phyloP scores from a whole-genome alignment of 75 land plant species.

The Picea sitchensis region DNA sequence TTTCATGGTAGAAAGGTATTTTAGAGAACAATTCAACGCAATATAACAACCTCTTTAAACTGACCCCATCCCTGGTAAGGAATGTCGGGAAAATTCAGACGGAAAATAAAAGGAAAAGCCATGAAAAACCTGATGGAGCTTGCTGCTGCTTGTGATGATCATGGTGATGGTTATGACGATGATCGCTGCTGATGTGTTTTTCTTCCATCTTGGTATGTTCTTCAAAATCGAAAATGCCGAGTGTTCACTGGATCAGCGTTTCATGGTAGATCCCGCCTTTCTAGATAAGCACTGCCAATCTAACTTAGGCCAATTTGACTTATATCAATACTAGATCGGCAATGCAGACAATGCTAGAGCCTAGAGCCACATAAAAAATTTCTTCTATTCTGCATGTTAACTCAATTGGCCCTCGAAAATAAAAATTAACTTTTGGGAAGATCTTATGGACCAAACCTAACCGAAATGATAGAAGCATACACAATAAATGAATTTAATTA shows the following conservation, averaged over 20 bases:
- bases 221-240: conserved; percentile 2
- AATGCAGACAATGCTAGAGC: neutral
- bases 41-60: neutral
- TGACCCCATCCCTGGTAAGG: neutral
- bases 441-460: neutral
- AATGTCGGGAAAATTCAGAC: neutral
- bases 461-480: neutral
- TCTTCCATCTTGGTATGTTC: neutral
- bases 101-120: neutral
- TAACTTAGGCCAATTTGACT: neutral
- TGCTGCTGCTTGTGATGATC: conserved; percentile 8
- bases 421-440: neutral
- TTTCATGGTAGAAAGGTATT: no score
- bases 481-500: neutral
- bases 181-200: conserved; percentile 6
- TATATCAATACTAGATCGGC: neutral
- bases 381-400: neutral
- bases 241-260: neutral
- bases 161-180: conserved; percentile 2
- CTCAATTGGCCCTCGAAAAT: neutral
- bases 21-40: neutral
- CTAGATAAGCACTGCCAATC: neutral
- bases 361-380: neutral
- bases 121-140: neutral
- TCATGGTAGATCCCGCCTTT: neutral